A percentile compares a stretch with the other conserved stretches of the same genome.
Evolutionary conservation across 129 eudicot genomes (phyloP).

Genomic region (Silybum marianum): DNA sequence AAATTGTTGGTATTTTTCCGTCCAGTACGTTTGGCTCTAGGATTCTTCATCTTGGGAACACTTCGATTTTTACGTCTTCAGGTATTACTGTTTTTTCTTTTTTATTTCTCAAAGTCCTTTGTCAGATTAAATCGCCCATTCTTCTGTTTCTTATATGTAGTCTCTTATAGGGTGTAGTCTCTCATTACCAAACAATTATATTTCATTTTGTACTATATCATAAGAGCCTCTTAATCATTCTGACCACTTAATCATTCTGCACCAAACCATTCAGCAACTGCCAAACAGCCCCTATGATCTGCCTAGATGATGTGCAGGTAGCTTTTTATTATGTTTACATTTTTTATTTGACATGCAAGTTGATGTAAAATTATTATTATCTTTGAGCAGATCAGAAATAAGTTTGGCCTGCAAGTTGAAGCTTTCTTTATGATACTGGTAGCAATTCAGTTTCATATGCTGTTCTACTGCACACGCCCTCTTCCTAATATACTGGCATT

Average conservation of each 20-base stretch:
- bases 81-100: constrained; percentile 42
- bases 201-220: no score
- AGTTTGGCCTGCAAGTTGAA: constrained; percentile 89
- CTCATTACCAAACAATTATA: no score
- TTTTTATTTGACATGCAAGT: not conserved
- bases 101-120: not conserved
- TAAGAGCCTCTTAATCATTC: no score
- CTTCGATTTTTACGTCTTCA: constrained; percentile 81
- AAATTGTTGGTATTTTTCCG: constrained; percentile 13
- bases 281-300: not conserved
- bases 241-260: no score
- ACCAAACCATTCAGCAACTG: no score
- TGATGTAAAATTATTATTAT: constrained; percentile 12
- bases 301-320: not conserved
- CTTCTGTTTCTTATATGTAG: not conserved
- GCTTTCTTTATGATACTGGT: constrained; percentile 84
- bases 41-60: constrained; percentile 70
- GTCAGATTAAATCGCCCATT: not conserved
- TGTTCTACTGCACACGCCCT: constrained; percentile 96
- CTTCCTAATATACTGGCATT: constrained; percentile 97
- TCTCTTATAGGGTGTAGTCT: no score
- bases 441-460: constrained; percentile 81
- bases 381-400: constrained; percentile 68
- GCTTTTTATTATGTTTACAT: not conserved
- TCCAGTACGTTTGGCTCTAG: constrained; percentile 87